Percentiles rank a stretch among this genome's conserved stretches.
Evolutionary conservation across 768 basidiomycete genomes (phyloP).

Genomic region (Pisolithus tinctorius): DNA sequence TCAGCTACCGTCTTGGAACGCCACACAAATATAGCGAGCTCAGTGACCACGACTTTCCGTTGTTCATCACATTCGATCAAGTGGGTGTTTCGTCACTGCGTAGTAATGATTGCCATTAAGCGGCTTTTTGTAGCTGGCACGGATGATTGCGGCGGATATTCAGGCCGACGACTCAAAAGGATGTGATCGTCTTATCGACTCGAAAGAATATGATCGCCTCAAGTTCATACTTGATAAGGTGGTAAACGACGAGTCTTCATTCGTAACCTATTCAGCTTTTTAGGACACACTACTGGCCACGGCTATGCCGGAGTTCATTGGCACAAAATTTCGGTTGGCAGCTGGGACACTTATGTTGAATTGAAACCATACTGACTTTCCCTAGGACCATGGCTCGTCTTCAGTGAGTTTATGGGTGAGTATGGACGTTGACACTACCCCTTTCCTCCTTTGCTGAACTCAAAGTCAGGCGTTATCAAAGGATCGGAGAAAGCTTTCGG

Average conservation of each 20-base stretch:
- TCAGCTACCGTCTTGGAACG: conserved; percentile 15
- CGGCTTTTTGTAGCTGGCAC: conserved; percentile 11
- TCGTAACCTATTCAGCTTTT: conserved; percentile 46
- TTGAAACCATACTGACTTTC: background rate
- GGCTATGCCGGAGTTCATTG: conserved; percentile 14
- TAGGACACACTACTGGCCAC: conserved; percentile 49
- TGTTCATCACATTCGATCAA: conserved; percentile 62
- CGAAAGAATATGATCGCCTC: background rate
- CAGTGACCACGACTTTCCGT: conserved; percentile 54
- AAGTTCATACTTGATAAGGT: conserved; percentile 12
- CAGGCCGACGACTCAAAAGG: background rate
- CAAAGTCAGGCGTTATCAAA: conserved; percentile 46
- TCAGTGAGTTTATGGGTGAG: conserved; percentile 58
- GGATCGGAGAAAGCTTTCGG: conserved; percentile 52
- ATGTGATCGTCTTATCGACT: background rate
- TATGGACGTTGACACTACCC: background rate
- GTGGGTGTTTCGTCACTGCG: conserved; percentile 26
- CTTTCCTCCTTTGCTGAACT: background rate
- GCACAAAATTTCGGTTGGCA: no score
- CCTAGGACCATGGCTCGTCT: conserved; percentile 56
- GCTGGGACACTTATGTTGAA: background rate
- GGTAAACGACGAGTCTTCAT: conserved; percentile 11
- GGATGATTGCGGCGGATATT: conserved; percentile 23
- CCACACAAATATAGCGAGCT: conserved; percentile 51
- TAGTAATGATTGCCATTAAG: background rate